A percentile compares a stretch with the other conserved stretches of the same genome.
phyloP scores from a whole-genome alignment of 371 early-diverging fungal species.

The Phascolomyces articulosus region DNA sequence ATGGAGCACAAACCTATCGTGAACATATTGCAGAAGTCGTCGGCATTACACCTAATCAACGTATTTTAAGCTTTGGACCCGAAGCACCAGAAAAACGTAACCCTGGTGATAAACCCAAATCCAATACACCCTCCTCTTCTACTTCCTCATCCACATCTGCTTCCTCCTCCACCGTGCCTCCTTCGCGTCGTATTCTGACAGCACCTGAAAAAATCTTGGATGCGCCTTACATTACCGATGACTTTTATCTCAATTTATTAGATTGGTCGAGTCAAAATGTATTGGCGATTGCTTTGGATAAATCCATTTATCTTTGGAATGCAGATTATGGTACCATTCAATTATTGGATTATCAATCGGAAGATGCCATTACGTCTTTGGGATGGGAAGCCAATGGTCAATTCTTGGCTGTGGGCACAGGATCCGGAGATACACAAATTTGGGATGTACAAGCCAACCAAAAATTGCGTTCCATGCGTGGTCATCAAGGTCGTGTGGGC shows the following conservation, averaged over 20 bases:
- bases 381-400: slow-evolving; percentile 81
- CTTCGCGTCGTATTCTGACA: slow-evolving; percentile 70
- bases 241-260: slow-evolving; percentile 97
- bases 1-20: slow-evolving; percentile 61
- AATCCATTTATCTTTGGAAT: slow-evolving; percentile 93
- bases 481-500: slow-evolving; percentile 80
- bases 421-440: slow-evolving; percentile 83
- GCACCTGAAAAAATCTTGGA: slow-evolving; percentile 84
- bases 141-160: too few species aligned
- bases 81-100: slow-evolving; percentile 41
- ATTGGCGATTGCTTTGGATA: slow-evolving; percentile 89
- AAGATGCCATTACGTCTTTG: slow-evolving; percentile 70
- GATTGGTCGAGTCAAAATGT: slow-evolving; percentile 91
- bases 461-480: slow-evolving; percentile 76
- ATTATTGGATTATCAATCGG: slow-evolving; percentile 59
- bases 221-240: slow-evolving; percentile 92
- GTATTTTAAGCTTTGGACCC: slow-evolving; percentile 75
- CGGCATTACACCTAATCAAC: slow-evolving; percentile 70
- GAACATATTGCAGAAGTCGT: slow-evolving; percentile 80
- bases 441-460: slow-evolving; percentile 81
- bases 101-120: slow-evolving; percentile 41
- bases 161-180: not conserved
- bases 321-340: slow-evolving; percentile 79
- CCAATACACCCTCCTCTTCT: not conserved
- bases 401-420: slow-evolving; percentile 85